Evolutionary conservation across 179 eudicot species (phyloP).

Genomic region (Beta corolliflora): DNA sequence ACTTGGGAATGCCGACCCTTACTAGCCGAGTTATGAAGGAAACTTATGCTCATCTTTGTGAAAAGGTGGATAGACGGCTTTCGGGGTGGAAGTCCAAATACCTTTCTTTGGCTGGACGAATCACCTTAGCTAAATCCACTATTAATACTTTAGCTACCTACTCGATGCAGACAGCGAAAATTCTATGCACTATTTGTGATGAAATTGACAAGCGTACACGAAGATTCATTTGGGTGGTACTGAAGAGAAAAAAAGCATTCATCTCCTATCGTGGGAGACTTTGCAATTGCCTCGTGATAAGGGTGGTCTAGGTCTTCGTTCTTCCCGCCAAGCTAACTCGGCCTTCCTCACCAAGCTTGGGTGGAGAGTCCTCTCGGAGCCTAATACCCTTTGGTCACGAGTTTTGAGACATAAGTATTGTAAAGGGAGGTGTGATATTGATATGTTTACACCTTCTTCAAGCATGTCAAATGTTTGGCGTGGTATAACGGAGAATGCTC

Average conservation of each 20-base stretch:
- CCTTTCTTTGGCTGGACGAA: not conserved
- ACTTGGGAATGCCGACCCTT: no score
- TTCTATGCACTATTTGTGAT: not conserved
- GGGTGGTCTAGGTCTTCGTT: not conserved
- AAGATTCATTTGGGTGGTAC: no score
- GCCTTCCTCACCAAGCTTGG: not conserved
- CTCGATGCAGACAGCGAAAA: not conserved
- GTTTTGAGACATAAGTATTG: not conserved
- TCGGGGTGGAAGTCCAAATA: slow-evolving; percentile 12
- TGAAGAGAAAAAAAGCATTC: not conserved
- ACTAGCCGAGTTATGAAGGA: no score
- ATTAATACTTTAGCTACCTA: not conserved
- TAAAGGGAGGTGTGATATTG: not conserved
- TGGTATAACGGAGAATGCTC: no score
- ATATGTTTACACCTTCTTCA: not conserved
- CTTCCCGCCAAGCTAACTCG: not conserved
- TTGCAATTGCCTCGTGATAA: not conserved
- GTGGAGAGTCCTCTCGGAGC: not conserved
- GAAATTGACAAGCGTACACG: not conserved
- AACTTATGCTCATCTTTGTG: not conserved
- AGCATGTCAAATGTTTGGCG: not conserved
- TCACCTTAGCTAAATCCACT: not conserved
- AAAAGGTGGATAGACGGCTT: not conserved
- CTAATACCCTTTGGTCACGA: not conserved
- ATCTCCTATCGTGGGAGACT: not conserved